Evolutionary conservation across 2,329 filamentous ascomycete genomes (phyloP).

Genomic region (Colletotrichum limetticola): DNA sequence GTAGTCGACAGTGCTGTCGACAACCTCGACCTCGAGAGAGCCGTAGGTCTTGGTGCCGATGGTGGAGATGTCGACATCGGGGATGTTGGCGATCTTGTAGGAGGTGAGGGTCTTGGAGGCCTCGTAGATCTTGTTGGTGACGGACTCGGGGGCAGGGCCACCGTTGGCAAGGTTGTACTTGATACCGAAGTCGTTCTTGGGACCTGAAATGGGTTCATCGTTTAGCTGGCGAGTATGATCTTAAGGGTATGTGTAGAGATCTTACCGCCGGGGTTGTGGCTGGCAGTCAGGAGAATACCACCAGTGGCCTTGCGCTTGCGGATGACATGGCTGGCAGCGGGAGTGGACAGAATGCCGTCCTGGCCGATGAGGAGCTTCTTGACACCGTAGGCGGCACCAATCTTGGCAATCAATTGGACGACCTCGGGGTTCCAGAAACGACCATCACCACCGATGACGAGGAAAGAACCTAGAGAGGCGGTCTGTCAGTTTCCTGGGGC

Average conservation of each 20-base stretch:
- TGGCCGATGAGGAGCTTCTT: conserved; percentile 99
- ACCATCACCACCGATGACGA: conserved; percentile 97
- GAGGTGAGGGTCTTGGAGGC: conserved; percentile 88
- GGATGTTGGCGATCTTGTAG: conserved; percentile 92
- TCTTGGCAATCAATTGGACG: conserved; percentile 96
- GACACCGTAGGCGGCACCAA: conserved; percentile 94
- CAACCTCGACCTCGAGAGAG: conserved; percentile 89
- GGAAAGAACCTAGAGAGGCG: conserved; percentile 69
- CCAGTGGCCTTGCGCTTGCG: conserved; percentile 94
- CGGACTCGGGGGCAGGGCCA: conserved; percentile 92
- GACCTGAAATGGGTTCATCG: conserved; percentile 65
- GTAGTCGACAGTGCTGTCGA: conserved; percentile 94
- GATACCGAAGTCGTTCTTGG: conserved; percentile 96
- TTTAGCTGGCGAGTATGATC: conserved; percentile 16
- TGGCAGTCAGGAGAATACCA: conserved; percentile 95
- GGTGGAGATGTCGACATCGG: conserved; percentile 84
- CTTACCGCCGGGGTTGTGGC: conserved; percentile 97
- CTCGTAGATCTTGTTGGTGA: conserved; percentile 98
- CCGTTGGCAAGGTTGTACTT: conserved; percentile 99
- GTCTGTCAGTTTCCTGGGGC: conserved; percentile 5
- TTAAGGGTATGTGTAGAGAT: conserved; percentile 6
- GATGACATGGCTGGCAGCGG: conserved; percentile 95
- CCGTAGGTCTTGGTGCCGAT: conserved; percentile 89
- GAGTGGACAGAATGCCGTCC: conserved; percentile 95
- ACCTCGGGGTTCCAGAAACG: conserved; percentile 98